These are phyloP conservation scores for Stephanocyclus meneghinianus DNA, from an alignment of 352 stramenopile species.

Conservation along the genomic window DNA sequence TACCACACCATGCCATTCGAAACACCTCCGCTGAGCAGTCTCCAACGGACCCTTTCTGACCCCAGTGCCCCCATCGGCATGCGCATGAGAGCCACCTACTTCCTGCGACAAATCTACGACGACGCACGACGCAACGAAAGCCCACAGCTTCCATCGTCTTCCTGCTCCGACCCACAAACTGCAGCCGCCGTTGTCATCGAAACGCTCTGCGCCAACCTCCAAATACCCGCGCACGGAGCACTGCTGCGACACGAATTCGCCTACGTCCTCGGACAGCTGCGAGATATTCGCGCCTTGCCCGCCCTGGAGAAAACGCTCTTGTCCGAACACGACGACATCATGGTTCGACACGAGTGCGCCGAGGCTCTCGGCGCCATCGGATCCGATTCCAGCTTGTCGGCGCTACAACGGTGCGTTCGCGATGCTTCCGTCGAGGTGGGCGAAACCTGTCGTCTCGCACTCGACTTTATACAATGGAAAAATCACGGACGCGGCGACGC, in stretches of 20 bases:
- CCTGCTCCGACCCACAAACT: constrained; percentile 15
- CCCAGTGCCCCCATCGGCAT: constrained; percentile 73
- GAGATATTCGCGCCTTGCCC: constrained; percentile 57
- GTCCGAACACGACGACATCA: constrained; percentile 72
- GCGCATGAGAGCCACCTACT: constrained; percentile 82
- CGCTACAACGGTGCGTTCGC: constrained; percentile 88
- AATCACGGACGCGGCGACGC: constrained; percentile 59
- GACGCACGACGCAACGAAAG: constrained; percentile 48
- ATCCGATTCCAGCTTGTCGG: constrained; percentile 80
- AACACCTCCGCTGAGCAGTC: constrained; percentile 58
- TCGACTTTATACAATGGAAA: constrained; percentile 92
- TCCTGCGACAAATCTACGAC: constrained; percentile 68
- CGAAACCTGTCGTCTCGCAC: constrained; percentile 92
- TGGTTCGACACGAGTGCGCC: constrained; percentile 87
- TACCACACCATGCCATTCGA: constrained; percentile 13
- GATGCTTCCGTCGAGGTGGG: constrained; percentile 86
- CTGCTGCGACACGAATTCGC: constrained; percentile 82
- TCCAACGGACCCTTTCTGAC: constrained; percentile 61
- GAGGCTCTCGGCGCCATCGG: constrained; percentile 97
- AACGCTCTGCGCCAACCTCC: constrained; percentile 56
- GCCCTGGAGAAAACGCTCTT: constrained; percentile 66
- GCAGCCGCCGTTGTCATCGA: constrained; percentile 47
- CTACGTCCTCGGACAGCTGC: constrained; percentile 82
- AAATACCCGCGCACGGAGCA: constrained; percentile 60
- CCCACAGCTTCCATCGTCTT: constrained; percentile 5